These are phyloP conservation scores for Lasiodiplodia sp. DNA, from an alignment of 2,329 filamentous ascomycete species.

Conservation along the genomic window DNA sequence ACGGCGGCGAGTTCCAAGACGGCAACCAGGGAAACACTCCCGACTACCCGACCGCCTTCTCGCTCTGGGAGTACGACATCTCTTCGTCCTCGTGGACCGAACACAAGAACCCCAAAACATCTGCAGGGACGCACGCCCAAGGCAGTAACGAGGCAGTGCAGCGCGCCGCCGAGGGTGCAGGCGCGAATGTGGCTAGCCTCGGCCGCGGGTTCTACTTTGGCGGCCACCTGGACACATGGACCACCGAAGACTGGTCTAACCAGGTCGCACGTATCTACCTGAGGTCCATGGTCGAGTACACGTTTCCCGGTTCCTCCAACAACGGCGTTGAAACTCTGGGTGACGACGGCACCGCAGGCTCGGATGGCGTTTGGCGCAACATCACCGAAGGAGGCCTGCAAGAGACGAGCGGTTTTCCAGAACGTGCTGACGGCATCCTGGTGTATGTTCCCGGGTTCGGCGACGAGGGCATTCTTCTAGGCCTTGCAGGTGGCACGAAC, in stretches of 20 bases:
- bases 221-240: conserved; percentile 73
- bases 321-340: conserved; percentile 65
- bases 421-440: conserved; percentile 75
- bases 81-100: conserved; percentile 67
- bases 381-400: conserved; percentile 76
- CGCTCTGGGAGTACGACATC: conserved; percentile 76
- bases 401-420: conserved; percentile 70
- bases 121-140: conserved; percentile 68
- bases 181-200: conserved; percentile 71
- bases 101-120: conserved; percentile 66
- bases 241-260: conserved; percentile 72
- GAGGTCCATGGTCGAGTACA: conserved; percentile 78
- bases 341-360: conserved; percentile 62
- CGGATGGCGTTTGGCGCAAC: conserved; percentile 72
- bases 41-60: conserved; percentile 63
- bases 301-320: conserved; percentile 74
- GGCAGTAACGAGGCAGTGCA: conserved; percentile 65
- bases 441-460: conserved; percentile 81
- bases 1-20: conserved; percentile 77
- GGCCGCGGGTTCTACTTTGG: conserved; percentile 81
- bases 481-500: conserved; percentile 76
- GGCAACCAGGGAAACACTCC: conserved; percentile 50
- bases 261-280: conserved; percentile 71
- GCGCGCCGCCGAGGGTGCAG: conserved; percentile 76
- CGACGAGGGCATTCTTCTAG: conserved; percentile 75